A percentile compares a stretch with the other conserved stretches of the same genome.
Evolutionary conservation across 805 yeast genomes (phyloP).

Genomic region (Tetrapisispora taiwanensis): DNA sequence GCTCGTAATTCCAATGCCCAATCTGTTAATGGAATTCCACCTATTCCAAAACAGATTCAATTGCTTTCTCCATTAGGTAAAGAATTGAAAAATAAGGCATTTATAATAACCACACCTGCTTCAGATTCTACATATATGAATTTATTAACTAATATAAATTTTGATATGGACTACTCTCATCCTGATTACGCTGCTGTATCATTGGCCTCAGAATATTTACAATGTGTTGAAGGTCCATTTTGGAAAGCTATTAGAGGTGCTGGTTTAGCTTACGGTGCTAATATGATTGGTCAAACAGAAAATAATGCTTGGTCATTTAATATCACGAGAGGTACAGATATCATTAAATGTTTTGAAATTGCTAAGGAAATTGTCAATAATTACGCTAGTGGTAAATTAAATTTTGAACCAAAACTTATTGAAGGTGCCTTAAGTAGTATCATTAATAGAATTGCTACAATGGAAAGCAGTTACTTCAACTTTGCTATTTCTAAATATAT

Average conservation of each 20-base stretch:
- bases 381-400: conserved; percentile 42
- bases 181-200: conserved; percentile 61
- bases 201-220: conserved; percentile 64
- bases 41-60: conserved; percentile 44
- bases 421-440: conserved; percentile 70
- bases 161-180: conserved; percentile 32
- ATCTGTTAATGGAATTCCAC: conserved; percentile 13
- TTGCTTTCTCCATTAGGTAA: conserved; percentile 49
- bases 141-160: conserved; percentile 49
- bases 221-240: conserved; percentile 90
- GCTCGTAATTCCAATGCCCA: background rate
- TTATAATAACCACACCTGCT: conserved; percentile 65
- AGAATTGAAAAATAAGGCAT: conserved; percentile 41
- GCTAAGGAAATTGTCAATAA: conserved; percentile 57
- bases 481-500: conserved; percentile 59
- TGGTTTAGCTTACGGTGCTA: conserved; percentile 88
- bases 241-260: conserved; percentile 95
- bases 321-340: conserved; percentile 79
- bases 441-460: conserved; percentile 59
- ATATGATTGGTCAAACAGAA: conserved; percentile 48
- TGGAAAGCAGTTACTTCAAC: conserved; percentile 51
- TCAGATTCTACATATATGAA: conserved; percentile 70
- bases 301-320: conserved; percentile 55
- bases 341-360: conserved; percentile 47
- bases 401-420: conserved; percentile 49